Base-by-base conservation (phyloP, 2,329 filamentous ascomycete species). In the Periglandula ipomoeae region DNA sequence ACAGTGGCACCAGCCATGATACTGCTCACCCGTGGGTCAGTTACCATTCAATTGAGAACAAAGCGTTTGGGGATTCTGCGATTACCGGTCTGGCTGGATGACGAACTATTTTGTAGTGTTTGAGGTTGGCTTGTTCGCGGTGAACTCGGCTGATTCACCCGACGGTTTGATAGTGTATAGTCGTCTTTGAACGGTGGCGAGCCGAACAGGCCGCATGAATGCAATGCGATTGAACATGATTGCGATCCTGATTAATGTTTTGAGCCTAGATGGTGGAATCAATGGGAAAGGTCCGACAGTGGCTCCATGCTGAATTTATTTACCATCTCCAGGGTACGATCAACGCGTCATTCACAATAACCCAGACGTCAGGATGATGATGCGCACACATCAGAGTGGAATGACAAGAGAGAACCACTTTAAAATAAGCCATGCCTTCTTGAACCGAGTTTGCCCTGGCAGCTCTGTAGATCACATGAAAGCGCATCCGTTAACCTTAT, bases 361-460 rank as follows among this genome's bases (percentile, higher is more conserved):
- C 6, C 3, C n/a, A 8, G 17, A 46, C 44, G 44, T 38, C 44
- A 38, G 32, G n/a, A 45, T 45, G 44, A 46, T 27, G 44, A 46
- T 37, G 22, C 19, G 20, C 5, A n/a, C 6, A n/a, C 22, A 10
- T 32, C 30, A 32, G 2, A 10, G 30, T 32, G 30, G 30, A 32
- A 32, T 15, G 6, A 32, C 9, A 32, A 11, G 8, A 32, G 30
- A n/a, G 30, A 10, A 5, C 30, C 30, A 32, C 30, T 32, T 13
- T 32, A 15, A 32, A n/a, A n/a, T n/a, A n/a, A n/a, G n/a, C n/a
- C n/a, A n/a, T n/a, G n/a, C n/a, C n/a, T n/a, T n/a, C n/a, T n/a
- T n/a, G n/a, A n/a, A n/a, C n/a, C n/a, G n/a, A n/a, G n/a, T n/a
- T n/a, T n/a, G n/a, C n/a, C n/a, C n/a, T n/a, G n/a, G n/a, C n/a